Evolutionary conservation across 78 protist genomes (phyloP).

Genomic region (Dictyostelium capitatum): DNA sequence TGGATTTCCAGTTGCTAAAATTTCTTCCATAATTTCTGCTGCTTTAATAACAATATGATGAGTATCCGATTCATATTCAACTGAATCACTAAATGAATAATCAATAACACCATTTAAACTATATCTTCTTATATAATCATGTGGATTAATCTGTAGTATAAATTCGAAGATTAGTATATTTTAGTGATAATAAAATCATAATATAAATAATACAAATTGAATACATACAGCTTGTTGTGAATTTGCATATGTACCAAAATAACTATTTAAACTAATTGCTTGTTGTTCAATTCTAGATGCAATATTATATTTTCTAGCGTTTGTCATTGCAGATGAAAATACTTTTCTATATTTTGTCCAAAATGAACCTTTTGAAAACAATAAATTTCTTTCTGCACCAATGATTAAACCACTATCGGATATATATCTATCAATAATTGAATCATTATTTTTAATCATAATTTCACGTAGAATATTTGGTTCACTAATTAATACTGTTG

Average conservation of each 20-base stretch:
- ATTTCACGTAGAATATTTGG: slow-evolving; percentile 42
- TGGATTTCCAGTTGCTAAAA: slow-evolving; percentile 77
- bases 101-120: slow-evolving; percentile 78
- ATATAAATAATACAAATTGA: background rate
- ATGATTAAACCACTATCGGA: slow-evolving; percentile 57
- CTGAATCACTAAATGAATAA: slow-evolving; percentile 62
- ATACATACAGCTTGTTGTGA: slow-evolving; percentile 34
- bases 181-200: too few species aligned
- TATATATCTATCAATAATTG: slow-evolving; percentile 63
- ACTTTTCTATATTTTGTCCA: slow-evolving; percentile 67
- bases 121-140: slow-evolving; percentile 69
- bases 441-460: slow-evolving; percentile 32
- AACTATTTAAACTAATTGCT: slow-evolving; percentile 40
- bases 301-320: slow-evolving; percentile 60
- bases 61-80: slow-evolving; percentile 65
- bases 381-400: slow-evolving; percentile 68
- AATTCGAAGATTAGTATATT: background rate
- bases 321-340: slow-evolving; percentile 52
- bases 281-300: slow-evolving; percentile 73
- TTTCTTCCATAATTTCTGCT: slow-evolving; percentile 79
- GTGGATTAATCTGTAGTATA: slow-evolving; percentile 59
- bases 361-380: slow-evolving; percentile 70
- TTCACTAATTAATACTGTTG: slow-evolving; percentile 68
- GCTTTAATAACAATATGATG: slow-evolving; percentile 70
- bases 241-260: slow-evolving; percentile 41